Evolutionary conservation across 441 rosid genomes (phyloP), one percentile per base, ranked within the genome.

Genomic region (Croton setiger): DNA sequence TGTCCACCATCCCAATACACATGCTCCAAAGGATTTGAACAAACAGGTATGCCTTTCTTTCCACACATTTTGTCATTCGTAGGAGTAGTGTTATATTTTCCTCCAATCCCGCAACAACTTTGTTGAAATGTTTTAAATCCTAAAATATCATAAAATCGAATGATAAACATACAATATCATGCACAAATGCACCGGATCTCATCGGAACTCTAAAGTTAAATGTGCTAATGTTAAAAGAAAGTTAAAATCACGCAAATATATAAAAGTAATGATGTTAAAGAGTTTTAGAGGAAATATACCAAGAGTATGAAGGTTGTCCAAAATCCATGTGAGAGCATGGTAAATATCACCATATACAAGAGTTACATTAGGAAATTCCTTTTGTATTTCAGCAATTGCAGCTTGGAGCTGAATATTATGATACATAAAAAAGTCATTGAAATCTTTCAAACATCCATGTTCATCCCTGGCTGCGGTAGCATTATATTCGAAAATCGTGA

Each of bases 81-180:
- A 15, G 1, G 0, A 3, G 37, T 2, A 43, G n/a, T 23, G 17
- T 66, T 23, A 10, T n/a, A 49, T 41, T 39, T 33, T 2, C 47
- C 70, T 9, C 66, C 71, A 1, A 12, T 20, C 3, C 70, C 75
- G 37, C 75, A 72, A 11, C 75, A 72, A 9, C 70, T 17, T 20
- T 35, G 3, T 17, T 10, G 14, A 3, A 59, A 4, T 4, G 36
- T 10, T 21, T 41, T 15, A n/a, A 72, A 44, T 21, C 59, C 75
- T n/a, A n/a, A n/a, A n/a, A n/a, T n/a, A n/a, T n/a, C n/a, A n/a
- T n/a, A n/a, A n/a, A n/a, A n/a, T n/a, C n/a, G n/a, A n/a, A n/a
- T n/a, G n/a, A n/a, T n/a, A n/a, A n/a, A n/a, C n/a, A n/a, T n/a
- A n/a, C n/a, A n/a, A n/a, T n/a, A n/a, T n/a, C n/a, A n/a, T n/a